Evolutionary conservation across 108 stramenopile species (phyloP), one percentile per base, ranked within the genome.

Genomic region (Skeletonema costatum): DNA sequence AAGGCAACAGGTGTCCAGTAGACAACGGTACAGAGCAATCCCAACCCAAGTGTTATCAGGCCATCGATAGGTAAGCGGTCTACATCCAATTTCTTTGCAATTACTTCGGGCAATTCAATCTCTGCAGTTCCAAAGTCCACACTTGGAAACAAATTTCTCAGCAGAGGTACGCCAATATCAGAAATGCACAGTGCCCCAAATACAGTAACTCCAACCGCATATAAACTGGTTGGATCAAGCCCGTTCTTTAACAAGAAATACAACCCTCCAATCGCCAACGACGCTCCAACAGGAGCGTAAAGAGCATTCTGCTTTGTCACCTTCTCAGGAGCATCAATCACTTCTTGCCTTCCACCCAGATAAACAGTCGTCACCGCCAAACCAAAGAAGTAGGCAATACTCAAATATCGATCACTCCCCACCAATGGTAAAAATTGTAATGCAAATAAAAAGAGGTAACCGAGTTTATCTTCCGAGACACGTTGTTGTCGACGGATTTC

Each of bases 171-270:
- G n/a, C 76, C 76, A 32, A 82, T 68, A 48, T 82, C 81, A 36
- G 76, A 73, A 30, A 82, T 77, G 5, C 71, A 71, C 65, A 78
- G 44, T 9, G 71, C 81, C 39, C 81, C 81, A 44, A 82, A 82
- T 2, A 82, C n/a, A 30, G 76, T 82, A 12, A 73, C 77, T 17
- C 42, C 48, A 30, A 78, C 66, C 7, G 76, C 76, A 36, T 82
- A 82, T 32, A 82, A 16, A 3, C 77, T 35, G 19, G 81, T 78
- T 0, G 66, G 62, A n/a, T 82, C 81, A 38, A 82, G 60, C 31
- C 77, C 76, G 39, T 51, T 32, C 73, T 82, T 82, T 32, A 82
- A 48, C 76, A 82, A 67, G 19, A 56, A n/a, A 32, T 82, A 82
- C 33, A 78, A 44, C 16, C 60, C 76, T 21, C 71, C 76, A 68